A percentile compares a stretch with the other conserved stretches of the same genome.
phyloP scores from a whole-genome alignment of 768 basidiomycete species.

The Dacryopinax spathularia region DNA sequence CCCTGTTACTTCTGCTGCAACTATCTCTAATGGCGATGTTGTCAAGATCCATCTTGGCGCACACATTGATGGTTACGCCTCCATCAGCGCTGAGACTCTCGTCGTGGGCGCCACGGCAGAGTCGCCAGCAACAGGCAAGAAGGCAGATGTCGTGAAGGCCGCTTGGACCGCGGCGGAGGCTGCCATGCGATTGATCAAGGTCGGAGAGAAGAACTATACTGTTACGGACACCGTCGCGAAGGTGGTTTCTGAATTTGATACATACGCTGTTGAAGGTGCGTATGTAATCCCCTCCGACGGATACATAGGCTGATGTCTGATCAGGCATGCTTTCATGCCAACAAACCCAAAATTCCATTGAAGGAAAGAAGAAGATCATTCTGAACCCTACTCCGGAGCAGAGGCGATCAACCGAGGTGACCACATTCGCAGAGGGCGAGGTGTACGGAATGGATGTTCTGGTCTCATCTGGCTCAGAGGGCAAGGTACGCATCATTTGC shows the following conservation, averaged over 20 bases:
- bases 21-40: constrained; percentile 70
- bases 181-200: constrained; percentile 81
- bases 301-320: background rate
- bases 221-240: constrained; percentile 77
- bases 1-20: constrained; percentile 14
- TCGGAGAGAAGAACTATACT: constrained; percentile 88
- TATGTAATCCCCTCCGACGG: constrained; percentile 4
- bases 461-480: constrained; percentile 74
- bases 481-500: constrained; percentile 46
- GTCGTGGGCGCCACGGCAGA: constrained; percentile 65
- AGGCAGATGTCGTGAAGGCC: constrained; percentile 85
- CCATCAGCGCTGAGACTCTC: constrained; percentile 85
- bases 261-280: constrained; percentile 88
- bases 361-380: constrained; percentile 92
- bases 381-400: constrained; percentile 76
- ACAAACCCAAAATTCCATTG: constrained; percentile 85
- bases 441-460: constrained; percentile 92
- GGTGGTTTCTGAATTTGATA: constrained; percentile 56
- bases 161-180: constrained; percentile 87
- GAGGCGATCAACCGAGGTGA: constrained; percentile 71
- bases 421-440: constrained; percentile 80
- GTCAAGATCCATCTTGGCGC: constrained; percentile 94
- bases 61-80: constrained; percentile 94
- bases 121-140: constrained; percentile 66
- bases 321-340: constrained; percentile 90